Evolutionary conservation across 352 stramenopile genomes (phyloP).

Genomic region (Achlya hypogyna): DNA sequence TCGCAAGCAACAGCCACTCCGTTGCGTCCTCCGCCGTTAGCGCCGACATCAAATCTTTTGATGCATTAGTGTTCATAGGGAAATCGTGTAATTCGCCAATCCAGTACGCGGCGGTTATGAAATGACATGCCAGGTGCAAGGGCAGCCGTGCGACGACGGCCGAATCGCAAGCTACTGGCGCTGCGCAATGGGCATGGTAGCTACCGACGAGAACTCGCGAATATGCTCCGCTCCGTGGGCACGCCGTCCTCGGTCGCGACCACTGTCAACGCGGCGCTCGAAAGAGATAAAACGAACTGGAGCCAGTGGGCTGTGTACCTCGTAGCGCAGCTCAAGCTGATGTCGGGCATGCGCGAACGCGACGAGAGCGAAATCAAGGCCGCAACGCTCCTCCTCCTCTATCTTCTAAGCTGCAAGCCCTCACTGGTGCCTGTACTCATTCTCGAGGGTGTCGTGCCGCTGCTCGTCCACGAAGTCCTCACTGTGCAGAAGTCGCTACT

Average conservation of each 20-base stretch:
- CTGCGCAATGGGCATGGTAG: no score
- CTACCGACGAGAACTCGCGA: no score
- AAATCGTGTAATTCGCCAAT: no score
- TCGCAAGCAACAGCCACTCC: neutral
- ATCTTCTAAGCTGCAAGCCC: constrained; percentile 8
- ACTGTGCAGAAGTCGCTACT: neutral
- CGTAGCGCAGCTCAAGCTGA: neutral
- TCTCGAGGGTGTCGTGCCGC: constrained; percentile 7
- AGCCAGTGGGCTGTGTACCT: neutral
- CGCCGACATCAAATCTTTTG: no score
- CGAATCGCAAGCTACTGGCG: no score
- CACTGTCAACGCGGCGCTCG: neutral
- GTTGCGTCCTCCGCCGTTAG: no score
- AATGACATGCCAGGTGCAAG: no score
- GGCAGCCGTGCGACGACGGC: no score
- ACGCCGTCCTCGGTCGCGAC: no score
- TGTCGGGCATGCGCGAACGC: neutral
- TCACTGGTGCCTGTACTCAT: neutral
- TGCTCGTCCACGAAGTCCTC: neutral
- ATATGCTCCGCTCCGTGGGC: no score
- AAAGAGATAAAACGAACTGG: neutral
- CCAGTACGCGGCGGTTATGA: no score
- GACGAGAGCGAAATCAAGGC: neutral
- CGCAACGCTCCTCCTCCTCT: constrained; percentile 7
- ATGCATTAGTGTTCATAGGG: no score